Evolutionary conservation across 352 stramenopile species (phyloP), one percentile per base, ranked within the genome.

Genomic region (Plasmopara muralis): DNA sequence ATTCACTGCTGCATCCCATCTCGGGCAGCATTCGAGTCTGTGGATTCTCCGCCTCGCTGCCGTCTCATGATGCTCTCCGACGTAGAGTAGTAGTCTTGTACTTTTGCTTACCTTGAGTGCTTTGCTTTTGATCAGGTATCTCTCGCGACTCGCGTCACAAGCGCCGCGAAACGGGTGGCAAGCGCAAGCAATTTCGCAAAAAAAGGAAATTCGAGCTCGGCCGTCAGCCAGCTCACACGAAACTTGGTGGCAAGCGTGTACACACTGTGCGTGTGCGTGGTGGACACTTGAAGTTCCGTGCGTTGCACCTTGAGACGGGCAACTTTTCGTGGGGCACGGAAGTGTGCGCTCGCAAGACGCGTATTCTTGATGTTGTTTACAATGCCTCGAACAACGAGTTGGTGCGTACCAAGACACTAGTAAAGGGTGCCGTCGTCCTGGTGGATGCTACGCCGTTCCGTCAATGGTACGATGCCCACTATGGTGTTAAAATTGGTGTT

Each of bases 321-420:
- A 99, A 99, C 92, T 99, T 99, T 74, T 98, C 93, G 62, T 99
- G 97, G 97, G 96, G 96, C 65, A 98, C 93, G 57, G 96, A 99
- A 77, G 93, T 97, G 16, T 92, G 85, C 62, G 96, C 97, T 41
- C 89, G 95, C 68, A 99, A 99, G 90, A 97, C 97, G 47, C 94
- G 96, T 93, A 97, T 99, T 53, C 83, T 99, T 34, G 96, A 99
- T 75, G 97, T 99, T 20, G 91, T 98, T 20, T 99, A 99, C 96
- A 99, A 99, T 79, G 93, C 97, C 46, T 99, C 97, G 64, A 99
- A 99, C 94, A 99, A 99, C 87, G 97, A 99, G 72, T 87, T 99
- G 60, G 97, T 99, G 57, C 95, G 97, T 78, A 99, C 97, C 67
- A 99, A 99, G 90, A 99, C 97, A 29, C 80, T 99, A 30, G 97